A percentile compares a stretch with the other conserved stretches of the same genome.
These are phyloP conservation scores for Syzygium aqueum DNA, from an alignment of 345 rosid genomes.

Conservation along the genomic window DNA sequence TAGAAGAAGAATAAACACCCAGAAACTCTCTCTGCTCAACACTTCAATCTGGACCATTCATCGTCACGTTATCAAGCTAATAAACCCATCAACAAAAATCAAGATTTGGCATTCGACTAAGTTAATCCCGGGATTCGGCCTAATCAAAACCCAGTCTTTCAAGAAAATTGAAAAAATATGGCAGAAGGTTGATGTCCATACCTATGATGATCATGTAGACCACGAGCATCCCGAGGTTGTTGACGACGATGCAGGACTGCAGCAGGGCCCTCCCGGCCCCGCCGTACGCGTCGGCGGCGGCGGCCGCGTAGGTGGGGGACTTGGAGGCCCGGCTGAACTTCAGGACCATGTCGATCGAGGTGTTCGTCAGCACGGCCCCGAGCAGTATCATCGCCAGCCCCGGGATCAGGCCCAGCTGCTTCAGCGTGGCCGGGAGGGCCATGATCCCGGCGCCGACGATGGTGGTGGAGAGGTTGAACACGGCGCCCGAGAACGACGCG, in stretches of 20 bases:
- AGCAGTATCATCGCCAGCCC: conserved; percentile 33
- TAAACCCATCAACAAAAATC: not conserved
- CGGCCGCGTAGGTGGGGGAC: conserved; percentile 42
- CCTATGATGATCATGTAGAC: conserved; percentile 64
- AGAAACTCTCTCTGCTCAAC: not conserved
- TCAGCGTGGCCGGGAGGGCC: conserved; percentile 58
- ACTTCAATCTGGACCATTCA: not conserved
- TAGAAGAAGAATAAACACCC: not conserved
- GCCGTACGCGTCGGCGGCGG: conserved; percentile 46
- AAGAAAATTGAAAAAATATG: not conserved
- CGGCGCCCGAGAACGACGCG: conserved; percentile 52
- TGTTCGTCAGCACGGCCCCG: conserved; percentile 36
- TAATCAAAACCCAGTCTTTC: not conserved
- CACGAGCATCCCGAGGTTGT: conserved; percentile 57
- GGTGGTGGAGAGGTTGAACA: conserved; percentile 62
- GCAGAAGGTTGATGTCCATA: not conserved
- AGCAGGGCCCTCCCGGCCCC: conserved; percentile 31
- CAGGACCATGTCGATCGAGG: conserved; percentile 39
- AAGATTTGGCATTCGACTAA: not conserved
- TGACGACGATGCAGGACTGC: conserved; percentile 49
- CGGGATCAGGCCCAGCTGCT: conserved; percentile 44
- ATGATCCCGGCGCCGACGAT: conserved; percentile 62
- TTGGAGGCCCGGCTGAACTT: conserved; percentile 45
- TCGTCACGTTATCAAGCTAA: not conserved
- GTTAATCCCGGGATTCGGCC: not conserved